Conservation (phyloP, 2,329 filamentous ascomycete species). For the Trichoderma koningii region DNA sequence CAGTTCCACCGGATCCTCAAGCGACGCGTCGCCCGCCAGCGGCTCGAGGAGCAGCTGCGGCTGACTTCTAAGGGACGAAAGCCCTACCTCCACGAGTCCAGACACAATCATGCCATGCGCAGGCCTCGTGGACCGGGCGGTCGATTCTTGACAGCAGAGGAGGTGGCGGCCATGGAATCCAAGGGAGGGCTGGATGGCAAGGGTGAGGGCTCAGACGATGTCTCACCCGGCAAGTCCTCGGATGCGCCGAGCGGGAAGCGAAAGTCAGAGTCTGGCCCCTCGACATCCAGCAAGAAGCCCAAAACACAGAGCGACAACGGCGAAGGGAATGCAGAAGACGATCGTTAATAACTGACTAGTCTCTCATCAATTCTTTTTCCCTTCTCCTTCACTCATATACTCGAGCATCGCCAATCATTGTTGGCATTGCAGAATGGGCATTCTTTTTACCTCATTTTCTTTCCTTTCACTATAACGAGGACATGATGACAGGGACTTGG, state of each 20-base stretch:
- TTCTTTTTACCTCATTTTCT: constrained; percentile 17
- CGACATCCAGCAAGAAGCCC: constrained; percentile 58
- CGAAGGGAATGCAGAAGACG: constrained; percentile 47
- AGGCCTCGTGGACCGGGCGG: constrained; percentile 90
- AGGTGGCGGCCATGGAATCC: constrained; percentile 86
- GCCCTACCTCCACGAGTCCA: constrained; percentile 94
- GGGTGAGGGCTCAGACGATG: constrained; percentile 39
- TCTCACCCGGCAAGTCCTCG: constrained; percentile 32
- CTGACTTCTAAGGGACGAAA: constrained; percentile 94
- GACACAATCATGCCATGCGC: constrained; percentile 98
- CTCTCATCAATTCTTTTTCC: constrained; percentile 33
- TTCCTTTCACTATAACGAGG: constrained; percentile 38
- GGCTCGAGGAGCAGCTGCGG: constrained; percentile 87
- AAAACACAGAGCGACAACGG: constrained; percentile 51
- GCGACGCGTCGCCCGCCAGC: constrained; percentile 87
- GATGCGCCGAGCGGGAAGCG: constrained; percentile 55
- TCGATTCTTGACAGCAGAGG: constrained; percentile 92
- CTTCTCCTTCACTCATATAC: constrained; percentile 27
- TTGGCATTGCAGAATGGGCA: constrained; percentile 30
- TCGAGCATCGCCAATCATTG: background rate
- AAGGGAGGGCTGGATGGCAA: constrained; percentile 52
- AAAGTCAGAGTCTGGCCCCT: constrained; percentile 57
- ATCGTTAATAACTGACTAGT: constrained; percentile 39
- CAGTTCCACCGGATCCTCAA: constrained; percentile 98
- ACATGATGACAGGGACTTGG: constrained; percentile 36